Evolutionary conservation across 148 eudicot genomes (phyloP), one percentile per base, ranked within the genome.

Genomic region (Nyssa sinensis): DNA sequence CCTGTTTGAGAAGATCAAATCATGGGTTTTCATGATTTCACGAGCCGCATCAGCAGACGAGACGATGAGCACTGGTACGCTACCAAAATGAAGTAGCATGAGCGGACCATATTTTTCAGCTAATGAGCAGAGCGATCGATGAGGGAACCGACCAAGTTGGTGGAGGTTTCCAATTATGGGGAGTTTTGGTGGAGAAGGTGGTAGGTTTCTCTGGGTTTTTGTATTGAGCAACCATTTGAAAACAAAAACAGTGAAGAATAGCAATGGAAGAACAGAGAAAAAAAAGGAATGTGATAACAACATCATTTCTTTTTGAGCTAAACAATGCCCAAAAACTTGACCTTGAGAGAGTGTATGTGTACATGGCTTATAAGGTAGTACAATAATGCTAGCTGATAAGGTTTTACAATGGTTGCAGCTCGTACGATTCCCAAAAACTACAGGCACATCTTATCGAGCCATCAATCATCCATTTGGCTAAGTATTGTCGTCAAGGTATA

Each of bases 31-130:
- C 84, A 83, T 81, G 39, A 85, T 63, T 72, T 81, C 89, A 27
- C 82, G 77, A 28, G 93, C 90, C 32, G 81, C 82, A 16, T 65
- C 34, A 19, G 90, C 88, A 3, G 93, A 89, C n/a, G 90, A 89
- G 41, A 79, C 79, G 0, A 89, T 80, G 21, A 89, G 81, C 23
- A 76, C 62, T 3, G 88, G 87, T 14, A 74, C 74, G 61, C 67
- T 80, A 1, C 84, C 86, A 19, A 84, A 79, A 53, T 78, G 79
- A 58, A 84, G 63, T 66, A 84, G 64, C 79, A 84, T 84, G 57
- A 84, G 81, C 21, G 53, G 76, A 23, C 86, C 86, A 62, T 77
- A 67, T 35, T 80, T 44, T 70, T 4, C 78, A 35, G 86, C 76
- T n/a, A 83, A 39, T 16, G 75, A 12, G 63, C 79, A 75, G 14